Evolutionary conservation across 352 stramenopile genomes (phyloP).

Genomic region (Thalassiosira delicatula): DNA sequence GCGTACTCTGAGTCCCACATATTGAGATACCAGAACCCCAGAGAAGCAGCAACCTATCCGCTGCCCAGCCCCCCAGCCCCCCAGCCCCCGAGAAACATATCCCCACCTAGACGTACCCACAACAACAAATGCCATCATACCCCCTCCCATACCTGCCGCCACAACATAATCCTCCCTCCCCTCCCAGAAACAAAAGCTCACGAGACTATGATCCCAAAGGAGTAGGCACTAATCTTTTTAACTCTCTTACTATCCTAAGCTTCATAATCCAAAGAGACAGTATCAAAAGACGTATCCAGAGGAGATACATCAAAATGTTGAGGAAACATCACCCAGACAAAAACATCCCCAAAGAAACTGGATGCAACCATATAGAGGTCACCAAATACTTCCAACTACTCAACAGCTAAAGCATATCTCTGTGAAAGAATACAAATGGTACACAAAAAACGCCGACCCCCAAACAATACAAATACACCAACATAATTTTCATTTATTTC

Average conservation of each 20-base stretch:
- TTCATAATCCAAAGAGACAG: neutral
- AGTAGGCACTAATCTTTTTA: conserved; percentile 1
- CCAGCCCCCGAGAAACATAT: too few species aligned
- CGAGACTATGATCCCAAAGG: neutral
- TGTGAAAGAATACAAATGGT: too few species aligned
- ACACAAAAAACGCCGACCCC: too few species aligned
- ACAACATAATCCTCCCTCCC: neutral
- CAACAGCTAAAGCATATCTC: too few species aligned
- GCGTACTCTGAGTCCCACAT: too few species aligned
- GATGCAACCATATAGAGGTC: conserved; percentile 8
- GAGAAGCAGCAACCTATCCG: too few species aligned
- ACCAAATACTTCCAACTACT: conserved; percentile 23
- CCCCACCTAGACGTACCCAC: neutral
- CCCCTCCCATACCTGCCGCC: neutral
- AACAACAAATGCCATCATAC: too few species aligned
- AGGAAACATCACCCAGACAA: conserved; percentile 36
- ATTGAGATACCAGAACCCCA: too few species aligned
- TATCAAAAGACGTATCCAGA: neutral
- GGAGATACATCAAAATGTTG: conserved; percentile 3
- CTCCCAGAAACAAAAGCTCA: neutral
- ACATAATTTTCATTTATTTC: too few species aligned
- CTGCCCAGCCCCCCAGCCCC: too few species aligned
- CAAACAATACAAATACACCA: too few species aligned
- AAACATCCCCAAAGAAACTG: conserved; percentile 24
- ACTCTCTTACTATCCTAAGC: conserved; percentile 15